These are phyloP conservation scores for Apostasia shenzhenica DNA, from an alignment of 106 monocot species.

Conservation along the genomic window DNA sequence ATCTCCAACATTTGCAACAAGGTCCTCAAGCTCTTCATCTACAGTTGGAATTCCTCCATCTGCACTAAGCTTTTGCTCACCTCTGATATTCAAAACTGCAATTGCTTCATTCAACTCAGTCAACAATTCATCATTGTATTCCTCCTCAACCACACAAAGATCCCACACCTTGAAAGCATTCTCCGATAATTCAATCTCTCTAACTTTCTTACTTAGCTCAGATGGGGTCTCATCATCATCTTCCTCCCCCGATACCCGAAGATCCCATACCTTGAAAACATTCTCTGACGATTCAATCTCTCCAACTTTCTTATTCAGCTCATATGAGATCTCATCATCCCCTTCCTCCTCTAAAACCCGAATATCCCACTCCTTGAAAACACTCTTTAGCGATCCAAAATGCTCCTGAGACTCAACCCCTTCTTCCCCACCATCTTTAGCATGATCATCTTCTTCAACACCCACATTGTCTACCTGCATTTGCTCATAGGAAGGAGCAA, in stretches of 20 bases:
- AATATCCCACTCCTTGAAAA: not conserved
- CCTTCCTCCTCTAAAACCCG: not conserved
- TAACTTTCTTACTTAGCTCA: not conserved
- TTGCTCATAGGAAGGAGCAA: not conserved
- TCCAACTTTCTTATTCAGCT: not conserved
- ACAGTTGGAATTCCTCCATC: not conserved
- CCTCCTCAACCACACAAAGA: not conserved
- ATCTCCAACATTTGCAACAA: conserved; percentile 5
- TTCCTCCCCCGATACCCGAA: not conserved
- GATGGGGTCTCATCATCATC: conserved; percentile 2
- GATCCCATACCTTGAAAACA: conserved; percentile 14
- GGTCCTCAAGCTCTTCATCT: conserved; percentile 1
- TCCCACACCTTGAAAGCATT: too few species aligned
- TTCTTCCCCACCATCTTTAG: not conserved
- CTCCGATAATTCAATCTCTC: not conserved
- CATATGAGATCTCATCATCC: not conserved
- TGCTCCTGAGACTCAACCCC: not conserved
- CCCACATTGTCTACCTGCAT: too few species aligned
- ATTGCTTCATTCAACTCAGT: conserved; percentile 2
- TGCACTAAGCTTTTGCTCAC: not conserved
- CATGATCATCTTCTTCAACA: not conserved
- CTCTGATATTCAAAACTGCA: conserved; percentile 1
- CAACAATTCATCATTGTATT: not conserved
- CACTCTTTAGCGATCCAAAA: not conserved
- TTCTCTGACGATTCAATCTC: not conserved